Percentiles rank a stretch among this genome's conserved stretches.
Evolutionary conservation across 2,329 filamentous ascomycete genomes (phyloP).

Genomic region (Talaromyces piceae): DNA sequence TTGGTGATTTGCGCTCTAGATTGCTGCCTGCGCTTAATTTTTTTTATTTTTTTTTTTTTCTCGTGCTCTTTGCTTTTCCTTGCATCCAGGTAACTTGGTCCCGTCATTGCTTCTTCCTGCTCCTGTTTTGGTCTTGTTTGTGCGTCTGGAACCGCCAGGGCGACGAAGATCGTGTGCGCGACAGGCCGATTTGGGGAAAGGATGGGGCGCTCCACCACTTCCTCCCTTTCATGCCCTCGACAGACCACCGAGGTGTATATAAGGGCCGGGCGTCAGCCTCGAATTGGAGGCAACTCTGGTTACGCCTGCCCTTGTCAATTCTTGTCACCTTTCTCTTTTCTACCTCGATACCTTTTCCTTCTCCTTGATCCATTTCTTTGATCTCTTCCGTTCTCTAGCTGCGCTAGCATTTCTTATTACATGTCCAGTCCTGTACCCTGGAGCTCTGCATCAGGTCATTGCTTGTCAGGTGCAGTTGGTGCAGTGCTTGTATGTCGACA

Average conservation of each 20-base stretch:
- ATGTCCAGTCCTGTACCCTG: conserved; percentile 3
- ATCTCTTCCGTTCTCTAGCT: not conserved
- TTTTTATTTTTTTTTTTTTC: not conserved
- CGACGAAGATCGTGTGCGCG: not conserved
- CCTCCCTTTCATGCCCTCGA: not conserved
- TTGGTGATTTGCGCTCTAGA: not conserved
- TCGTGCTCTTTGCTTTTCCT: no score
- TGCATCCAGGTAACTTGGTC: no score
- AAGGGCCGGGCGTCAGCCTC: conserved; percentile 5
- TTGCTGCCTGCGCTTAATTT: not conserved
- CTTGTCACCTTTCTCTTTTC: not conserved
- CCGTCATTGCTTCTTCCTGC: no score
- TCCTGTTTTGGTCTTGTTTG: no score
- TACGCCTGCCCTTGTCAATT: not conserved
- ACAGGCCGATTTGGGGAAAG: not conserved
- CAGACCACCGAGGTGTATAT: conserved; percentile 4
- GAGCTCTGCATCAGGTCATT: not conserved
- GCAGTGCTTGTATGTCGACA: conserved; percentile 13
- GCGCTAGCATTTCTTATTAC: not conserved
- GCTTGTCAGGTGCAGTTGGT: not conserved
- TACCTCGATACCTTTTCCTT: not conserved
- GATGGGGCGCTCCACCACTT: not conserved
- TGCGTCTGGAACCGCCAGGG: not conserved
- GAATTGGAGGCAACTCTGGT: not conserved
- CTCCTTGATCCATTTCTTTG: no score